phyloP scores from a whole-genome alignment of 1,284 basidiomycete species.

The Cryptococcus depauperatus region DNA sequence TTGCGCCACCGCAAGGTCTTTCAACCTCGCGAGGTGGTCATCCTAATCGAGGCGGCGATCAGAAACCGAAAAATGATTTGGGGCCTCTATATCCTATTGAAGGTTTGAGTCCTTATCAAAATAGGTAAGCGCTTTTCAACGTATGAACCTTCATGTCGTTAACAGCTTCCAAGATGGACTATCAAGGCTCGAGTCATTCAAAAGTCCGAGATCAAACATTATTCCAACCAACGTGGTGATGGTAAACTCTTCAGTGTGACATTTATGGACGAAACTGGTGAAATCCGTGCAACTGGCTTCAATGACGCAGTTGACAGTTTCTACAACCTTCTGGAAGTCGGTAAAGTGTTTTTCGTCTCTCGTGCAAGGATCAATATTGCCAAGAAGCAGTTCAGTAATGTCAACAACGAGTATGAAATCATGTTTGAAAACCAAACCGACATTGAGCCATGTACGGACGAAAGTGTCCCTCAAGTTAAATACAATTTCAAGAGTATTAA shows the following conservation, averaged over 20 bases:
- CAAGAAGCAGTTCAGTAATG: constrained; percentile 92
- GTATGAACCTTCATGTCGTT: not conserved
- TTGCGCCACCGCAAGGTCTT: not conserved
- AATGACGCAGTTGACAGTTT: constrained; percentile 78
- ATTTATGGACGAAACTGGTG: constrained; percentile 90
- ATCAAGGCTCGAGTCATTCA: constrained; percentile 91
- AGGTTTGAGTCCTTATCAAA: constrained; percentile 91
- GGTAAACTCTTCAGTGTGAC: constrained; percentile 92
- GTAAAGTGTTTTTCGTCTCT: constrained; percentile 78
- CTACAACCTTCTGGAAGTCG: constrained; percentile 77
- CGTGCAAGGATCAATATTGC: constrained; percentile 88
- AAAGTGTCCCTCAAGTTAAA: constrained; percentile 67
- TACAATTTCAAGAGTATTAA: constrained; percentile 71
- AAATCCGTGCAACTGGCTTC: constrained; percentile 87
- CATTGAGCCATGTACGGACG: constrained; percentile 68
- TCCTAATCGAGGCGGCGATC: constrained; percentile 16
- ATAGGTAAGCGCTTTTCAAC: constrained; percentile 53
- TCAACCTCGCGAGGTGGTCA: constrained; percentile 23
- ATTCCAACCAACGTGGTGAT: constrained; percentile 84
- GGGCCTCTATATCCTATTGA: constrained; percentile 77
- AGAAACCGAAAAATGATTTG: constrained; percentile 16
- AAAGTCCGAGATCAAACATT: constrained; percentile 82
- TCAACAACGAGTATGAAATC: constrained; percentile 92
- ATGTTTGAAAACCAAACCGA: constrained; percentile 75
- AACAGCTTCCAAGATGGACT: constrained; percentile 56